Conservation (phyloP, 352 stramenopile species). For the Globisporangium paroecandrum region DNA sequence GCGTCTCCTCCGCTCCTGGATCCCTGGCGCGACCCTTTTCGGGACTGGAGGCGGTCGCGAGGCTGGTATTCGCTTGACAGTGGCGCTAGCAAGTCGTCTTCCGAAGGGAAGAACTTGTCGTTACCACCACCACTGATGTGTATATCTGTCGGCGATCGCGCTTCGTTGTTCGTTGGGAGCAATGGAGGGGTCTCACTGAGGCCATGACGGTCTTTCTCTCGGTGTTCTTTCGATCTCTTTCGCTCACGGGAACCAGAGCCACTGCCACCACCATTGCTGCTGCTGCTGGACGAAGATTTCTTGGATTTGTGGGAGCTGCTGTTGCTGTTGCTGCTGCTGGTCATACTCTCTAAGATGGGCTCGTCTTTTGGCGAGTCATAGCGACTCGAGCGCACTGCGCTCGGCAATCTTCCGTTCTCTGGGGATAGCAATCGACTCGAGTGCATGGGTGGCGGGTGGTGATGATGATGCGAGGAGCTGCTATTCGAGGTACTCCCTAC, state of each 20-base stretch:
- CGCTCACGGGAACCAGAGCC: slow-evolving; percentile 1
- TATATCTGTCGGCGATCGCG: slow-evolving; percentile 5
- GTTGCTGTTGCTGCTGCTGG: too few species aligned
- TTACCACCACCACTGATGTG: not conserved
- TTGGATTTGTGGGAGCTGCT: slow-evolving; percentile 16
- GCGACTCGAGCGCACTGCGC: slow-evolving; percentile 30
- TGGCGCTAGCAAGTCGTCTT: slow-evolving; percentile 41
- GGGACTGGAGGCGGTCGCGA: slow-evolving; percentile 69
- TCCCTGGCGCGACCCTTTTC: slow-evolving; percentile 64
- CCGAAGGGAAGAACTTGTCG: slow-evolving; percentile 22
- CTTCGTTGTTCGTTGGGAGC: slow-evolving; percentile 19
- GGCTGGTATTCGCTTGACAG: slow-evolving; percentile 55
- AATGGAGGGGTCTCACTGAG: not conserved
- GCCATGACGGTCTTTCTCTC: not conserved
- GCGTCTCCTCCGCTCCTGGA: slow-evolving; percentile 31
- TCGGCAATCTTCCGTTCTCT: slow-evolving; percentile 30
- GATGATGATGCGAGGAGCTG: not conserved
- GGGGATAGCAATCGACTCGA: slow-evolving; percentile 27
- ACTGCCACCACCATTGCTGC: slow-evolving; percentile 4
- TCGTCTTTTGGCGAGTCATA: slow-evolving; percentile 16
- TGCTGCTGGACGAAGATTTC: not conserved
- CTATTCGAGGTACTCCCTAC: not conserved
- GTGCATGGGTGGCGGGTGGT: slow-evolving; percentile 10
- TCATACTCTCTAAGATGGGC: not conserved
- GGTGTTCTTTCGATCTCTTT: slow-evolving; percentile 11